phyloP scores from a whole-genome alignment of 306 rosid genomes.

The Corylus heterophylla region DNA sequence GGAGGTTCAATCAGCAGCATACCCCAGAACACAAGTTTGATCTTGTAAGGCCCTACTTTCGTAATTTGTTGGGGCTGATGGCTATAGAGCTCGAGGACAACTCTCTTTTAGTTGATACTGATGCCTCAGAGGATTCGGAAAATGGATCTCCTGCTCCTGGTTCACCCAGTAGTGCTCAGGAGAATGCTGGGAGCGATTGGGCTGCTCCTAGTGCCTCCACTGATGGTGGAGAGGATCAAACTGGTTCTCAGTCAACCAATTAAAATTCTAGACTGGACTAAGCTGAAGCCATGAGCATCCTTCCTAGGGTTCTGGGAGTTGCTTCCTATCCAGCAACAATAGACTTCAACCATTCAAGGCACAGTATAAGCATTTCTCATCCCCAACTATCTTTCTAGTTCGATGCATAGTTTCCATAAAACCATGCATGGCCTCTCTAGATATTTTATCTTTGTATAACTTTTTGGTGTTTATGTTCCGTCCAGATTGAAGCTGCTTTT shows the following conservation, averaged over 20 bases:
- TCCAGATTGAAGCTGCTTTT: constrained; percentile 6
- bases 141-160: constrained; percentile 23
- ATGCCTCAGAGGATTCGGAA: constrained; percentile 37
- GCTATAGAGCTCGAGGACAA: constrained; percentile 32
- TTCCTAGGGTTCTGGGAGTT: not conserved
- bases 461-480: not conserved
- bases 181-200: constrained; percentile 21
- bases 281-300: not conserved
- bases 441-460: not conserved
- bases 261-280: constrained; percentile 19
- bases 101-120: constrained; percentile 25
- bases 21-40: constrained; percentile 69
- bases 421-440: not conserved
- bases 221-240: constrained; percentile 15
- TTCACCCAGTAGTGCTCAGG: constrained; percentile 24
- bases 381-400: too few relatives aligned
- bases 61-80: constrained; percentile 31
- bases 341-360: constrained; percentile 1
- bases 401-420: not conserved
- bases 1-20: constrained; percentile 94
- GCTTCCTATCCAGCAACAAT: not conserved
- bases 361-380: not conserved
- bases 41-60: not conserved
- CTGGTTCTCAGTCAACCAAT: constrained; percentile 36
- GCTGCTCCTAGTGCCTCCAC: not conserved